A percentile compares a stretch with the other conserved stretches of the same genome.
phyloP scores from a whole-genome alignment of 495 filamentous ascomycete species.

The Cladorrhinum samala region DNA sequence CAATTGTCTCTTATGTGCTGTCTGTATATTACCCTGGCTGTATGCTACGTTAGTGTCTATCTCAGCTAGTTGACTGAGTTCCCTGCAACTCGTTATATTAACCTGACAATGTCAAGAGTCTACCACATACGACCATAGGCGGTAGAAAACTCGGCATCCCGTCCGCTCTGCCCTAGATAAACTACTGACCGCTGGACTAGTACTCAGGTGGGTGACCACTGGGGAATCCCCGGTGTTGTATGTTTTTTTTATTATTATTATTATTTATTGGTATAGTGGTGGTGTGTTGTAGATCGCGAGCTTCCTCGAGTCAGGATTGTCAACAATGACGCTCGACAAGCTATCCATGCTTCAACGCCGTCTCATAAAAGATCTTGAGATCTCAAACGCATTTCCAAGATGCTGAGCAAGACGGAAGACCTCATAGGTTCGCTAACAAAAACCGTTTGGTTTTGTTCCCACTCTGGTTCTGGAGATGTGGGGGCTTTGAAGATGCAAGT shows the following conservation, averaged over 20 bases:
- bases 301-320: background rate
- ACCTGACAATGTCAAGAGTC: too few species aligned
- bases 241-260: background rate
- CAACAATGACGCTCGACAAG: background rate
- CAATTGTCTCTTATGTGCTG: background rate
- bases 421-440: background rate
- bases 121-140: too few species aligned
- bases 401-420: background rate
- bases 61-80: too few species aligned
- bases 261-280: background rate
- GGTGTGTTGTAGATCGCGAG: background rate
- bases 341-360: background rate
- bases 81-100: too few species aligned
- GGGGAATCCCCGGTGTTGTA: background rate
- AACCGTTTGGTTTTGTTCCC: conserved; percentile 2
- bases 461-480: background rate
- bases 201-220: conserved; percentile 5
- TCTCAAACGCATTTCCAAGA: background rate
- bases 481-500: background rate
- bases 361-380: background rate
- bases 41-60: too few species aligned
- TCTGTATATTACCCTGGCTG: background rate
- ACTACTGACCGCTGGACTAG: too few species aligned
- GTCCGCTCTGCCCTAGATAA: too few species aligned
- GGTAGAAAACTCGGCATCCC: too few species aligned